These are phyloP conservation scores for Globisporangium echinulatum DNA, from an alignment of 352 stramenopile species.

Conservation along the genomic window DNA sequence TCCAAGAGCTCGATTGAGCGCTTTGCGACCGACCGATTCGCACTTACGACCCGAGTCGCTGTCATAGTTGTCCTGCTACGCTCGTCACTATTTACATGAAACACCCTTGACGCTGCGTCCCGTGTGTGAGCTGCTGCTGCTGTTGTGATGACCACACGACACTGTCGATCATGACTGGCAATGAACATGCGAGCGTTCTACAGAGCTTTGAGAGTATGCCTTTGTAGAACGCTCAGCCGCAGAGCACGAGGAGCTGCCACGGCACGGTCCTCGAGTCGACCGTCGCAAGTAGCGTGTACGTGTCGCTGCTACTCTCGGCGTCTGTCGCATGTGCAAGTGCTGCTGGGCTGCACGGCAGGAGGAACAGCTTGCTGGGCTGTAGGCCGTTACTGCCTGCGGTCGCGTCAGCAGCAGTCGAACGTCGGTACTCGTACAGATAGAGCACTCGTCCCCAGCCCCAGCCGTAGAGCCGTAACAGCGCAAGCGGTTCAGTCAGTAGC, in stretches of 20 bases:
- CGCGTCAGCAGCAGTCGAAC: too few species aligned
- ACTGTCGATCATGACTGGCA: too few species aligned
- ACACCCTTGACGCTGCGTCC: too few species aligned
- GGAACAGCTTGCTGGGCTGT: not conserved
- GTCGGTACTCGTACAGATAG: conserved; percentile 1
- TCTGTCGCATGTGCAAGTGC: not conserved
- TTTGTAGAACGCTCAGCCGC: not conserved
- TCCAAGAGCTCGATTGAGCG: conserved; percentile 65
- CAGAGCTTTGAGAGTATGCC: too few species aligned
- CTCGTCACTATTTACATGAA: too few species aligned
- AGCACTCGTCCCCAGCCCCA: not conserved
- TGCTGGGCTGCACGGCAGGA: not conserved
- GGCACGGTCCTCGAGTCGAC: not conserved
- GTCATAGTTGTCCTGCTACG: too few species aligned
- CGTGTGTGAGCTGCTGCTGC: not conserved
- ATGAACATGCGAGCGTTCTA: too few species aligned
- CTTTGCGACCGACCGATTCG: not conserved
- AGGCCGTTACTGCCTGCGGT: too few species aligned
- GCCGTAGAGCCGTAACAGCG: not conserved
- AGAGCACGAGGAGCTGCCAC: not conserved
- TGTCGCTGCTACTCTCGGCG: not conserved
- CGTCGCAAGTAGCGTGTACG: not conserved
- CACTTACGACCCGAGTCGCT: not conserved
- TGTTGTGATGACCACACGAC: not conserved
- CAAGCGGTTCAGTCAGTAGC: conserved; percentile 9